Conservation (phyloP, 441 rosid species). For the Erysimum cheiri region DNA sequence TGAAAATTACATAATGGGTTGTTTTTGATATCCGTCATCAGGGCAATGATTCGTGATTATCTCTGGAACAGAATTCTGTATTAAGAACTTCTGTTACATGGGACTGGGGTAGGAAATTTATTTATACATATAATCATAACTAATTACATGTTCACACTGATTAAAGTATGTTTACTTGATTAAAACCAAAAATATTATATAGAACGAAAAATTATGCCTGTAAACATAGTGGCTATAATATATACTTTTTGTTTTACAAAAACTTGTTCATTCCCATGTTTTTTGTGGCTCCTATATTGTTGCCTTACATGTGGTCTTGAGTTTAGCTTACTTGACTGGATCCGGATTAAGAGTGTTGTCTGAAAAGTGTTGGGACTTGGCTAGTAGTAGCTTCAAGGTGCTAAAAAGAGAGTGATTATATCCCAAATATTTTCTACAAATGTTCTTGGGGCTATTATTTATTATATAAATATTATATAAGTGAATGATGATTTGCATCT, state of each 20-base stretch:
- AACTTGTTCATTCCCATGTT: conserved; percentile 20
- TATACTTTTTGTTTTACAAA: background rate
- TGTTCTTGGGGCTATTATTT: conserved; percentile 26
- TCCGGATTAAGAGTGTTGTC: conserved; percentile 32
- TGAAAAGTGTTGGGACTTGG: conserved; percentile 37
- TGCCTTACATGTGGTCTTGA: conserved; percentile 34
- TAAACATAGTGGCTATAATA: conserved; percentile 18
- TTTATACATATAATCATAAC: conserved; percentile 3
- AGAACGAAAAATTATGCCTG: background rate
- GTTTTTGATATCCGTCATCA: background rate
- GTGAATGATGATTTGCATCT: conserved; percentile 47
- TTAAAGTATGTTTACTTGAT: background rate
- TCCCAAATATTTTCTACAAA: conserved; percentile 31
- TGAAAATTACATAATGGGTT: background rate
- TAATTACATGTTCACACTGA: conserved; percentile 7
- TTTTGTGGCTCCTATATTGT: conserved; percentile 33
- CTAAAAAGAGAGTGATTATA: conserved; percentile 32
- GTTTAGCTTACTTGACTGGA: conserved; percentile 34
- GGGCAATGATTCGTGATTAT: background rate
- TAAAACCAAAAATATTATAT: background rate
- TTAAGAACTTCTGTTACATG: background rate
- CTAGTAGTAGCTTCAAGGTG: conserved; percentile 39
- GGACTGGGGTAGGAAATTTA: background rate
- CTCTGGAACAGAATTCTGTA: background rate
- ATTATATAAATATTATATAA: conserved; percentile 28